These are phyloP conservation scores for Sporisorium exsertum DNA, from an alignment of 1,284 basidiomycete species.

Conservation along the genomic window DNA sequence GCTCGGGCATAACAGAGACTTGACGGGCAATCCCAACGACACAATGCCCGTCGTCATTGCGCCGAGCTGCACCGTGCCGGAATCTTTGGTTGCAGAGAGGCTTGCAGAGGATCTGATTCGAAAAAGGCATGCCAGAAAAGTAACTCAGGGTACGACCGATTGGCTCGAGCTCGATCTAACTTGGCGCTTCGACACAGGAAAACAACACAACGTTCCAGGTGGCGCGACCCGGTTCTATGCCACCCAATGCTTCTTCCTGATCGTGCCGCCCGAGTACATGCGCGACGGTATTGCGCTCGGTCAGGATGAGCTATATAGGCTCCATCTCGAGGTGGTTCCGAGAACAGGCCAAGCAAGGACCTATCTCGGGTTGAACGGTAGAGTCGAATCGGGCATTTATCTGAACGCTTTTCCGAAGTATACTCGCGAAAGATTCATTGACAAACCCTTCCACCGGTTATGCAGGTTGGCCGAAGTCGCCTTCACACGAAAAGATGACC, in stretches of 20 bases:
- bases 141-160: too few species aligned
- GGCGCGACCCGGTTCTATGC: background rate
- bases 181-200: conserved; percentile 1
- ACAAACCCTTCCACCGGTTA: background rate
- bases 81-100: conserved; percentile 6
- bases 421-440: accelerated
- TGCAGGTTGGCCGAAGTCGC: conserved; percentile 9
- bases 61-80: background rate
- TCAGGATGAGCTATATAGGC: background rate
- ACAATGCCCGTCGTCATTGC: conserved; percentile 5
- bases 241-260: background rate
- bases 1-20: background rate
- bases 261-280: conserved; percentile 14
- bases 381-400: background rate
- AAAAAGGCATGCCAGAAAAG: background rate
- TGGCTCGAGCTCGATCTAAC: conserved; percentile 8
- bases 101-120: conserved; percentile 4
- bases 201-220: background rate
- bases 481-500: background rate
- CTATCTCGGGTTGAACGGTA: background rate
- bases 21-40: background rate
- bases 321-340: background rate
- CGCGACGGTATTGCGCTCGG: conserved; percentile 3
- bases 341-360: background rate
- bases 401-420: background rate